Conservation (phyloP, 2,329 filamentous ascomycete species). For the Dothiorella sarmentorum region DNA sequence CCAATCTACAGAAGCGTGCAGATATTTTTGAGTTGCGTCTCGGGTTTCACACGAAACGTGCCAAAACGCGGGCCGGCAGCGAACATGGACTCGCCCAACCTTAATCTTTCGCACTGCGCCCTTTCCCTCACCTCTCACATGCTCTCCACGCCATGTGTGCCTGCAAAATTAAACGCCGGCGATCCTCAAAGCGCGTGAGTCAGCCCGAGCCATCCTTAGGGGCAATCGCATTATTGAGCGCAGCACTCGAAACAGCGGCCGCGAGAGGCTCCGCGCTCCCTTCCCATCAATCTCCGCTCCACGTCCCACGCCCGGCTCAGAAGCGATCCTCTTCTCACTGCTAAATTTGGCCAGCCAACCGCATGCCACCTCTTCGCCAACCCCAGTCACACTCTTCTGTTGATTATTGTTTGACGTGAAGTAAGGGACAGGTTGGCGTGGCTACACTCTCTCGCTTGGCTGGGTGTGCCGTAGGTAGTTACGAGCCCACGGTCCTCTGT, state of each 20-base stretch:
- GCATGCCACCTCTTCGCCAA: neutral
- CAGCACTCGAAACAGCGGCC: neutral
- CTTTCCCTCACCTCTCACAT: neutral
- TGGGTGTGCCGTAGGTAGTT: neutral
- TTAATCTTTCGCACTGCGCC: neutral
- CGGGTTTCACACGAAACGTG: slow-evolving; percentile 10
- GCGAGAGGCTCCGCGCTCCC: neutral
- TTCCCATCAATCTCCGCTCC: slow-evolving; percentile 6
- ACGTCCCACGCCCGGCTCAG: neutral
- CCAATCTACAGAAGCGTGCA: neutral
- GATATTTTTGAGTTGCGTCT: neutral
- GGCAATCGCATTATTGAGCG: neutral
- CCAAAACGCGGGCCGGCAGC: neutral
- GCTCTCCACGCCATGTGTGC: neutral
- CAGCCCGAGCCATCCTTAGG: neutral
- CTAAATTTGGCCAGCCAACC: neutral
- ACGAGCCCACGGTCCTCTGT: neutral
- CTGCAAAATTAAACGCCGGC: slow-evolving; percentile 6
- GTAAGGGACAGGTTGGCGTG: too few species aligned
- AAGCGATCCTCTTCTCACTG: neutral
- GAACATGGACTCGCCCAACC: slow-evolving; percentile 1
- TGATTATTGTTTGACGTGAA: too few species aligned
- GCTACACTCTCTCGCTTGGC: neutral
- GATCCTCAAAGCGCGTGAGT: slow-evolving; percentile 1
- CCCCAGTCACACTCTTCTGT: too few species aligned